Base-by-base conservation (phyloP, 1,284 basidiomycete species). In the Cryptococcus amylolentus region DNA sequence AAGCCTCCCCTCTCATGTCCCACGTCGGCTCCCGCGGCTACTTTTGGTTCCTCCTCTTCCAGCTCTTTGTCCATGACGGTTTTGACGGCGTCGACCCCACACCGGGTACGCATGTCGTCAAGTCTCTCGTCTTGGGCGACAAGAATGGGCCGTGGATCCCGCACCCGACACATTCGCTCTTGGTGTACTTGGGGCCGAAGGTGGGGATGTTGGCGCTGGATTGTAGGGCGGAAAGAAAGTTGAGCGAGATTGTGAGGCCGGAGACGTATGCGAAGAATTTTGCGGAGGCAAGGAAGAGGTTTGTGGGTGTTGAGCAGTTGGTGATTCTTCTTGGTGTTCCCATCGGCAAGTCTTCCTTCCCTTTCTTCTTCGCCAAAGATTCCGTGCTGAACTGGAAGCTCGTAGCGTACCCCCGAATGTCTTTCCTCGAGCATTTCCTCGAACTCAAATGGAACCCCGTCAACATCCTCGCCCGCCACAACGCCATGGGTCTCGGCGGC, bases 401-500 rank as follows among this genome's bases (percentile, higher is more conserved):
- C n/a, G n/a, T 88, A 62, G 89, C 89, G 9, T 95, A 96, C 73
- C 92, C 93, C 20, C 86, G 93, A 49, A 90, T 96, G 89, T 89
- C 90, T 3, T 92, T 94, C 73, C 78, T 95, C 60, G 80, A 81
- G 62, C 78, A 77, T 55, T 75, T 75, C n/a, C 78, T 95, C 40
- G 87, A 87, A 44, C 86, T 84, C 47, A 92, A 88, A 73, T 80
- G 86, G 52, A 95, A 95, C 70, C 91, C 92, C 1, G 75, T 93
- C 48, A 84, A 87, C 38, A 82, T 84, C 2, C 79, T 94, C 10
- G 88, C 87, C 3, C 64, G 68, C 39, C 68, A 65, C 61, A 75
- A 74, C 51, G 71, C 72, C 0, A 62, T 88, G 49, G 88, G 87
- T 20, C 73, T 93, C 37, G 83, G 84, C 37, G 86, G 88, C 9